Conservation (phyloP, 225 moss, liverwort and hornwort species). For the Physcomitrellopsis africana region DNA sequence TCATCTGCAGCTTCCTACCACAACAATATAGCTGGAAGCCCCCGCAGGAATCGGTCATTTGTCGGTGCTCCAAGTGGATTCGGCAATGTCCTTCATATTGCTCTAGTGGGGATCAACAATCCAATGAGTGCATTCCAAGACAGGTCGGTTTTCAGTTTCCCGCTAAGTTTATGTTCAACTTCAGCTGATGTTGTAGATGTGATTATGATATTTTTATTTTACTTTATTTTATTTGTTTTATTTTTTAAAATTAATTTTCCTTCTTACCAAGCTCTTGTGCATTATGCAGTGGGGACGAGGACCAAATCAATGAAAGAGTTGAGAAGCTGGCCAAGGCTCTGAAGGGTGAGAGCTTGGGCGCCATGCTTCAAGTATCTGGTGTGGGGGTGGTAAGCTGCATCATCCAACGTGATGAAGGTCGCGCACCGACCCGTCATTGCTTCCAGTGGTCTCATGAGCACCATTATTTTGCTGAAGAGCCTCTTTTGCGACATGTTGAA, state of each 20-base stretch:
- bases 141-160: slow-evolving; percentile 51
- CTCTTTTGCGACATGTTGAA: slow-evolving; percentile 93
- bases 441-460: slow-evolving; percentile 91
- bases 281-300: slow-evolving; percentile 86
- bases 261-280: slow-evolving; percentile 28
- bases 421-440: slow-evolving; percentile 91
- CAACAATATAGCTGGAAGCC: slow-evolving; percentile 33
- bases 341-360: slow-evolving; percentile 93
- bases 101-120: slow-evolving; percentile 92
- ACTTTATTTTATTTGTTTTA: too few species aligned
- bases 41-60: slow-evolving; percentile 51
- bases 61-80: slow-evolving; percentile 66
- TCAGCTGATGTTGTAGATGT: neutral
- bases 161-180: neutral
- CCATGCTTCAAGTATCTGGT: slow-evolving; percentile 81
- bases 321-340: slow-evolving; percentile 84
- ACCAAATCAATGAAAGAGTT: slow-evolving; percentile 91
- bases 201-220: neutral
- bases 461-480: slow-evolving; percentile 85
- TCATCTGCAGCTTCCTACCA: slow-evolving; percentile 25
- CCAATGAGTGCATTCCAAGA: slow-evolving; percentile 95
- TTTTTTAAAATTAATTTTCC: neutral
- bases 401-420: slow-evolving; percentile 97
- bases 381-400: slow-evolving; percentile 97
- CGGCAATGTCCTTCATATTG: slow-evolving; percentile 89